These are phyloP conservation scores for Phaeosphaeria sp. DNA, from an alignment of 2,329 filamentous ascomycete species.

Conservation along the genomic window DNA sequence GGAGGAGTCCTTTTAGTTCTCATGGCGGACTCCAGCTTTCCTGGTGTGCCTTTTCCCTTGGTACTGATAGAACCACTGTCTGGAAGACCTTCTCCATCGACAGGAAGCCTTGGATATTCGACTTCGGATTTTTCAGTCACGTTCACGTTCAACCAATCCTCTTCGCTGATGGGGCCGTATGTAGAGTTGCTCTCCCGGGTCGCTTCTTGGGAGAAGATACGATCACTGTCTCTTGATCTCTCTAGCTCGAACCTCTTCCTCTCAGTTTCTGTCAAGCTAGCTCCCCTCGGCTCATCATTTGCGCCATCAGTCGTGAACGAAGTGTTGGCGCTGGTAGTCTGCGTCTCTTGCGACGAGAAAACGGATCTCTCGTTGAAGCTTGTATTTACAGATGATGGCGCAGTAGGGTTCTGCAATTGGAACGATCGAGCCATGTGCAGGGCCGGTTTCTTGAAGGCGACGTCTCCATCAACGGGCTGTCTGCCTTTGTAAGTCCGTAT, in stretches of 20 bases:
- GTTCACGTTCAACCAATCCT: constrained; percentile 18
- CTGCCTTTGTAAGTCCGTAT: constrained; percentile 34
- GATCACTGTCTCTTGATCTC: constrained; percentile 1
- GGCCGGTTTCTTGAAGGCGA: constrained; percentile 31
- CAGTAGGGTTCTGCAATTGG: constrained; percentile 9
- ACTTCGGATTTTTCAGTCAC: constrained; percentile 21
- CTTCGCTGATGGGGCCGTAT: constrained; percentile 37
- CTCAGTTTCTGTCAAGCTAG: constrained; percentile 8
- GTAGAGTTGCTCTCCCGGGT: constrained; percentile 28
- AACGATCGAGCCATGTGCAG: constrained; percentile 28
- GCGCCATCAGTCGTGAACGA: constrained; percentile 31
- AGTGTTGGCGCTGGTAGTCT: constrained; percentile 23
- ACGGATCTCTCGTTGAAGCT: constrained; percentile 29
- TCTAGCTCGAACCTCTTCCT: constrained; percentile 5
- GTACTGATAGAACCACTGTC: neutral
- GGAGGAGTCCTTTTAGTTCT: neutral
- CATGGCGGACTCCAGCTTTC: neutral
- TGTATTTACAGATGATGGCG: constrained; percentile 24
- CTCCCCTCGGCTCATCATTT: constrained; percentile 6
- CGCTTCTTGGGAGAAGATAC: constrained; percentile 16
- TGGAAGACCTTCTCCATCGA: neutral
- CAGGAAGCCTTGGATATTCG: neutral
- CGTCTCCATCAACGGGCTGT: constrained; percentile 19
- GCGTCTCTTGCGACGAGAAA: constrained; percentile 33
- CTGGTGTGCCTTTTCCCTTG: neutral